phyloP scores from a whole-genome alignment of 2,329 filamentous ascomycete species.

The Arthrobotrys megalospora region DNA sequence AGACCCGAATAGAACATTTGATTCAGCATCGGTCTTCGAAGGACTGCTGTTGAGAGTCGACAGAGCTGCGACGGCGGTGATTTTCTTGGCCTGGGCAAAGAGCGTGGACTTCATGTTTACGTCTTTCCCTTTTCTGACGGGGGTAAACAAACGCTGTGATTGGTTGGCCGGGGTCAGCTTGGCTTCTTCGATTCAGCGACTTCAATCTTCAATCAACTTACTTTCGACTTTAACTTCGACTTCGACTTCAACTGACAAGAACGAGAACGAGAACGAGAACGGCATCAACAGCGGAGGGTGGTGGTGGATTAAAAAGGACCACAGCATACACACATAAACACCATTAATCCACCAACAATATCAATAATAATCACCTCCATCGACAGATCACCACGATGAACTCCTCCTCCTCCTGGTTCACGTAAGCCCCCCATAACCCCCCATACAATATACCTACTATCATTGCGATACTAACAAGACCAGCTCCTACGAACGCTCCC shows the following conservation, averaged over 20 bases:
- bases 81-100: slow-evolving; percentile 33
- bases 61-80: slow-evolving; percentile 44
- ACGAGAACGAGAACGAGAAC: not conserved
- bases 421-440: slow-evolving; percentile 66
- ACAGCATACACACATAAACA: slow-evolving; percentile 2
- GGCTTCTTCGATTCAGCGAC: not conserved
- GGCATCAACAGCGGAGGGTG: not conserved
- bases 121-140: slow-evolving; percentile 44
- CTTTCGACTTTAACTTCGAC: not conserved
- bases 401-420: slow-evolving; percentile 93
- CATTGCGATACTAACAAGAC: not conserved
- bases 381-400: slow-evolving; percentile 67
- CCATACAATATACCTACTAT: not conserved
- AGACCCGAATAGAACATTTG: not conserved
- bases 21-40: slow-evolving; percentile 6
- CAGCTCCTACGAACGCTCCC: slow-evolving; percentile 82
- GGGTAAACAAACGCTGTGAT: slow-evolving; percentile 57
- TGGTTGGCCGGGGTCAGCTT: slow-evolving; percentile 23
- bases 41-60: slow-evolving; percentile 33
- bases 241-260: not conserved
- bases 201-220: no score
- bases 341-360: not conserved
- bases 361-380: not conserved
- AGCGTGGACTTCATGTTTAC: slow-evolving; percentile 48
- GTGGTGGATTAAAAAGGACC: not conserved